phyloP scores from a whole-genome alignment of 345 rosid genomes.

The Erysimum cheiranthoides region DNA sequence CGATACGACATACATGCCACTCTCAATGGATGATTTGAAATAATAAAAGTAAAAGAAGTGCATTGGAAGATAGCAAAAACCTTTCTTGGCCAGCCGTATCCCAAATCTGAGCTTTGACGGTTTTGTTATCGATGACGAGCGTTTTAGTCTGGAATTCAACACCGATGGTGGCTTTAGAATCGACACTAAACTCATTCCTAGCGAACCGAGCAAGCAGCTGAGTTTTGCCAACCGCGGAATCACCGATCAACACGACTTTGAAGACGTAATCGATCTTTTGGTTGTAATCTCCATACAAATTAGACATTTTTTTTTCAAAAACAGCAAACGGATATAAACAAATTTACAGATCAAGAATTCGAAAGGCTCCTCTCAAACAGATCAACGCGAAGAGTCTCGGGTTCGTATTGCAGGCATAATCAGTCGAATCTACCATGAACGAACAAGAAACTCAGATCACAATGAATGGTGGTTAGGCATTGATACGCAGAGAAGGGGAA shows the following conservation, averaged over 20 bases:
- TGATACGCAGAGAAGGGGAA: conserved; percentile 6
- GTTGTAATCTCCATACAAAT: conserved; percentile 73
- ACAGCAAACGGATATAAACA: neutral
- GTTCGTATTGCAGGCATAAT: conserved; percentile 15
- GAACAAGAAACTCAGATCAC: conserved; percentile 22
- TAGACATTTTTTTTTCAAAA: conserved; percentile 53
- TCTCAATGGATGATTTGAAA: neutral
- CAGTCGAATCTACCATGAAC: conserved; percentile 36
- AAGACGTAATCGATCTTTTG: conserved; percentile 89
- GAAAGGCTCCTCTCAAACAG: conserved; percentile 29
- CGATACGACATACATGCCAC: neutral
- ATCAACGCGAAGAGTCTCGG: conserved; percentile 33
- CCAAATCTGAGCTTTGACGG: conserved; percentile 91
- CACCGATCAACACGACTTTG: conserved; percentile 82
- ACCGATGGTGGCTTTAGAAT: conserved; percentile 89
- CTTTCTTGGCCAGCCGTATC: conserved; percentile 93
- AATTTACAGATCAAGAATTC: conserved; percentile 28
- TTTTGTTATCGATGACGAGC: conserved; percentile 73
- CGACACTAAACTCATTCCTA: conserved; percentile 80
- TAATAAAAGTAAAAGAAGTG: neutral
- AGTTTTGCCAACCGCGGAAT: conserved; percentile 85
- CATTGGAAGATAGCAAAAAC: conserved; percentile 38
- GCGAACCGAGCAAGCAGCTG: conserved; percentile 81
- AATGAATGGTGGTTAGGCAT: conserved; percentile 10
- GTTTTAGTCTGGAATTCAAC: conserved; percentile 91